Evolutionary conservation across 2,329 filamentous ascomycete genomes (phyloP).

Genomic region (Hypomyces rosellus): DNA sequence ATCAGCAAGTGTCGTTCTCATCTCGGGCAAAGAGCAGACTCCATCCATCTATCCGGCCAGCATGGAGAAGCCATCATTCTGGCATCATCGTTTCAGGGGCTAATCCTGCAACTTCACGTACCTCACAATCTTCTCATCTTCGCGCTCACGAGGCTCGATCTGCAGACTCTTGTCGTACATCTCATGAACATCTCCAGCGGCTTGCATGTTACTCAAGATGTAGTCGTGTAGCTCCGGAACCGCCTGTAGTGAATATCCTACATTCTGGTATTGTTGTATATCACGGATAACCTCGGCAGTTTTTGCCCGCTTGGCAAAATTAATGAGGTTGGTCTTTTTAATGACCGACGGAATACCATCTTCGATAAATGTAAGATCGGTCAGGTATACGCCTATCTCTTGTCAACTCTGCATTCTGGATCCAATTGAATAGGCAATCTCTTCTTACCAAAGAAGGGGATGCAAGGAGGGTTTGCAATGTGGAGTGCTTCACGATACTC

Average conservation of each 20-base stretch:
- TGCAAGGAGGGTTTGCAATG: slow-evolving; percentile 90
- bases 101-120: slow-evolving; percentile 40
- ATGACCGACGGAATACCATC: slow-evolving; percentile 94
- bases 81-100: no score
- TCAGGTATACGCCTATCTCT: slow-evolving; percentile 80
- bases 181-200: slow-evolving; percentile 91
- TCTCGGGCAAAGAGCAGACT: not conserved
- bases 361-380: slow-evolving; percentile 96
- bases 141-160: slow-evolving; percentile 89
- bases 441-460: slow-evolving; percentile 85
- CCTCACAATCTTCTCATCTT: slow-evolving; percentile 99
- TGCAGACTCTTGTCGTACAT: slow-evolving; percentile 98
- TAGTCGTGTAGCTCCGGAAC: slow-evolving; percentile 94
- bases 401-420: not conserved
- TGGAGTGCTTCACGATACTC: slow-evolving; percentile 93
- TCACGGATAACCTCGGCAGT: slow-evolving; percentile 97
- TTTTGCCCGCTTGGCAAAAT: slow-evolving; percentile 97
- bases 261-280: slow-evolving; percentile 97
- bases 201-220: slow-evolving; percentile 93
- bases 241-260: slow-evolving; percentile 85
- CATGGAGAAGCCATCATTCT: no score
- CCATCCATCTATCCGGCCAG: no score
- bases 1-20: slow-evolving; percentile 15
- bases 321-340: slow-evolving; percentile 95
- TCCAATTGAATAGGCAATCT: not conserved